phyloP scores from a whole-genome alignment of 345 rosid genomes.

The Ailanthus altissimus region DNA sequence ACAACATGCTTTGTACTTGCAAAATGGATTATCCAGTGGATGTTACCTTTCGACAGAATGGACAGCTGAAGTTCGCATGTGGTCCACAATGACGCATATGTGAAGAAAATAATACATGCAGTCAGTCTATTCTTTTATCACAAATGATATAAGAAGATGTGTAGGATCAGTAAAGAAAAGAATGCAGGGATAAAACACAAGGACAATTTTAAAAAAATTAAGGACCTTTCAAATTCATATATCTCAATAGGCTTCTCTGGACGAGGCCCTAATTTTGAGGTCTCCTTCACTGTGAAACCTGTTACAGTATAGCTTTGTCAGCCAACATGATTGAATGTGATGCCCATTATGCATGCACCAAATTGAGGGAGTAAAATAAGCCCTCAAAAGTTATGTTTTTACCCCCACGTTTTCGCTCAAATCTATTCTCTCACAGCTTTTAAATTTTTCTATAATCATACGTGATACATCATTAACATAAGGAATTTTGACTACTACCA shows the following conservation, averaged over 20 bases:
- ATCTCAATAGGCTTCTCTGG: slow-evolving; percentile 93
- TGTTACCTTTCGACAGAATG: slow-evolving; percentile 95
- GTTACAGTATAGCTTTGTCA: slow-evolving; percentile 16
- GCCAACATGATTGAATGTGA: neutral
- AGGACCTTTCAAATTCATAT: slow-evolving; percentile 91
- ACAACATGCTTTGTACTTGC: neutral
- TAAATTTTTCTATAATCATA: too few species aligned
- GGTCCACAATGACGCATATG: slow-evolving; percentile 30
- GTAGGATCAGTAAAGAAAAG: neutral
- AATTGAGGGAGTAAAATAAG: slow-evolving; percentile 1
- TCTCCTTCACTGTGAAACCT: slow-evolving; percentile 80
- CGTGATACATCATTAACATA: neutral
- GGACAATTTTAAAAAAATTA: neutral
- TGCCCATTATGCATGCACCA: neutral
- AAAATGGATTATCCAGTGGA: neutral
- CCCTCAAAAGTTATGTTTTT: slow-evolving; percentile 11
- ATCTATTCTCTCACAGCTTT: too few species aligned
- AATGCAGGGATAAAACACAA: neutral
- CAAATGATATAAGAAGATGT: slow-evolving; percentile 14
- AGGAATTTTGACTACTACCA: slow-evolving; percentile 47
- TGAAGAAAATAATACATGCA: slow-evolving; percentile 20
- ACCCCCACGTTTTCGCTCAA: too few species aligned
- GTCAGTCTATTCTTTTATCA: slow-evolving; percentile 24
- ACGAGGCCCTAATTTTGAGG: slow-evolving; percentile 77
- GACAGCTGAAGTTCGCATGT: slow-evolving; percentile 63